A percentile compares a stretch with the other conserved stretches of the same genome.
Conservation (phyloP, 1,284 basidiomycete species). For the Microbotryomycetes sp. region DNA sequence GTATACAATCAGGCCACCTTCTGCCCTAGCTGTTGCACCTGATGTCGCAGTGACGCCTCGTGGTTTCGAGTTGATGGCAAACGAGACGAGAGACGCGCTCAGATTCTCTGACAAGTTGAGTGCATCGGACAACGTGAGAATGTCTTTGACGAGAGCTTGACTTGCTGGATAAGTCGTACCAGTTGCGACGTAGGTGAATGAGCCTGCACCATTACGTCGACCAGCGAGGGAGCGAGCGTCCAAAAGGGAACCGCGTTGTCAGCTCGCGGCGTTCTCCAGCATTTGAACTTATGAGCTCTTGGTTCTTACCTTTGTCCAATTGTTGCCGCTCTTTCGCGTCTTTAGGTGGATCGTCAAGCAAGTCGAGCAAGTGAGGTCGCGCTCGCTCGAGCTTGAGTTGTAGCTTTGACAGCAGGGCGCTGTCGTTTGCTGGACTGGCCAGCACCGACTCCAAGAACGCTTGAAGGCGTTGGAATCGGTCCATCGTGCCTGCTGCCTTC, state of each 20-base stretch:
- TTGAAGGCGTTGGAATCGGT: conserved; percentile 27
- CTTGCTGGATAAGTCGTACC: conserved; percentile 58
- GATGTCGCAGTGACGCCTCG: conserved; percentile 43
- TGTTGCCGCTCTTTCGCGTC: conserved; percentile 60
- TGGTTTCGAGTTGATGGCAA: conserved; percentile 49
- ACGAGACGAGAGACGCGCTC: conserved; percentile 60
- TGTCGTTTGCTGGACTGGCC: conserved; percentile 16
- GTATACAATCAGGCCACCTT: conserved; percentile 58
- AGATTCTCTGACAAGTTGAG: conserved; percentile 70
- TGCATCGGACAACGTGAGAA: conserved; percentile 64
- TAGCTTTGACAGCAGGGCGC: conserved; percentile 13
- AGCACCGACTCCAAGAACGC: conserved; percentile 18
- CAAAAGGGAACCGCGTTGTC: too few relatives aligned
- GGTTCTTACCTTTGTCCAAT: conserved; percentile 61
- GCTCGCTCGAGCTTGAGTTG: conserved; percentile 34
- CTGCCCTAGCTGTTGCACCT: conserved; percentile 50
- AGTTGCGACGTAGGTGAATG: conserved; percentile 29
- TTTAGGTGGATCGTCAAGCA: conserved; percentile 48
- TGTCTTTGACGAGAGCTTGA: conserved; percentile 55
- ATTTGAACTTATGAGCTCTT: too few relatives aligned
- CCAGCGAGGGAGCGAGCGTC: not conserved
- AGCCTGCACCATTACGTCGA: conserved; percentile 10
- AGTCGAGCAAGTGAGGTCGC: conserved; percentile 27
- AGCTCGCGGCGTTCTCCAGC: not conserved
- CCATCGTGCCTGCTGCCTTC: too few relatives aligned